A percentile compares a stretch with the other conserved stretches of the same genome.
Evolutionary conservation across 768 basidiomycete species (phyloP).

Genomic region (Coprinopsis strossmayeri): DNA sequence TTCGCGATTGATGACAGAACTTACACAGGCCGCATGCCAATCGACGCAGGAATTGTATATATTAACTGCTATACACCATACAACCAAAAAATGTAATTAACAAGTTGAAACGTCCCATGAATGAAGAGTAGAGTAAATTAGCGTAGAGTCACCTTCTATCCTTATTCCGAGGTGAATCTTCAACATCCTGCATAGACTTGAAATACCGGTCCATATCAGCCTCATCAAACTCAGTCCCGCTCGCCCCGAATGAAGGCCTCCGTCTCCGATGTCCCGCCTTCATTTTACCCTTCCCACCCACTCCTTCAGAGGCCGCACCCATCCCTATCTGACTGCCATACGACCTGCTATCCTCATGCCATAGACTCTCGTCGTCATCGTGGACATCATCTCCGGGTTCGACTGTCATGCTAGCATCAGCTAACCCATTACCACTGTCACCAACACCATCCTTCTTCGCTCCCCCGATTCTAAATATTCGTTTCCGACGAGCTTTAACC

Average conservation of each 20-base stretch:
- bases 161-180: not conserved
- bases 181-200: conserved; percentile 26
- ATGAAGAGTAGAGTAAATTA: no score
- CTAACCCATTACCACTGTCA: not conserved
- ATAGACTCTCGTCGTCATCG: not conserved
- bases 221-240: conserved; percentile 45
- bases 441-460: conserved; percentile 15
- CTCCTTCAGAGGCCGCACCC: not conserved
- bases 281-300: not conserved
- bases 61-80: no score
- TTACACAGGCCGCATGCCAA: no score
- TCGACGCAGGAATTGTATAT: no score
- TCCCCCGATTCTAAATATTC: conserved; percentile 58
- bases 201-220: conserved; percentile 77
- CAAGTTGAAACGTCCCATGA: no score
- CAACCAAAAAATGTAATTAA: no score
- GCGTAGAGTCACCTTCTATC: no score
- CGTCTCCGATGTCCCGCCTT: conserved; percentile 1
- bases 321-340: not conserved
- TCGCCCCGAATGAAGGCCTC: conserved; percentile 21
- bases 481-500: conserved; percentile 69
- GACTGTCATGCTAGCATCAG: no score
- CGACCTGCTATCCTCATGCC: not conserved
- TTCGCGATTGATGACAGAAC: no score
- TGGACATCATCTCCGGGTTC: no score